A percentile compares a stretch with the other conserved stretches of the same genome.
Conservation (phyloP, 2,329 filamentous ascomycete genomes). For the Mycogone perniciosa region DNA sequence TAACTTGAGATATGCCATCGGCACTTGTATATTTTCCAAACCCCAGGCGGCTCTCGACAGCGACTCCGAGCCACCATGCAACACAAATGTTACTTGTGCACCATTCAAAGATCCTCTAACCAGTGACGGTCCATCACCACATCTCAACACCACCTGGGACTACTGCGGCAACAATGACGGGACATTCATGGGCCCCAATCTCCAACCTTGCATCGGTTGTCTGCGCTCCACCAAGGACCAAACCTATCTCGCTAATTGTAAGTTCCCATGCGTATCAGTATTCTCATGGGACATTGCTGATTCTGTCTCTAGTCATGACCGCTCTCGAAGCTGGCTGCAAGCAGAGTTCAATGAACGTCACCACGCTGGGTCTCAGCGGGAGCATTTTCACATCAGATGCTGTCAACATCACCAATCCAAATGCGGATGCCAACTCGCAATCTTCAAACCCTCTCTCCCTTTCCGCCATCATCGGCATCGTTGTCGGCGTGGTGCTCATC, state of each 20-base stretch:
- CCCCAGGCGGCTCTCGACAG: conserved; percentile 26
- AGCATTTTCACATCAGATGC: conserved; percentile 33
- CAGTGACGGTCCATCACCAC: conserved; percentile 20
- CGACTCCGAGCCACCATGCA: conserved; percentile 35
- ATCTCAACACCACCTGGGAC: conserved; percentile 24
- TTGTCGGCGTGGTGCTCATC: conserved; percentile 38
- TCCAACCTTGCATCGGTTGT: conserved; percentile 37
- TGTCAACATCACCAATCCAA: conserved; percentile 36
- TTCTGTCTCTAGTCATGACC: conserved; percentile 34
- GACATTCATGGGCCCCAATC: conserved; percentile 24
- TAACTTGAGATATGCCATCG: conserved; percentile 43
- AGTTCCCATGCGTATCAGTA: conserved; percentile 14
- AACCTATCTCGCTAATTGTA: conserved; percentile 44
- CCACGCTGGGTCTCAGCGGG: conserved; percentile 34
- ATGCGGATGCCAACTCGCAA: conserved; percentile 20
- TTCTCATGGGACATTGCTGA: background rate
- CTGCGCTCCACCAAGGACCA: conserved; percentile 35
- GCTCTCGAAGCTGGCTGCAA: conserved; percentile 43
- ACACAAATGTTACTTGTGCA: conserved; percentile 35
- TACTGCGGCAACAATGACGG: conserved; percentile 38
- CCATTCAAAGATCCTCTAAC: conserved; percentile 34
- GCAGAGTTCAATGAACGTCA: conserved; percentile 35
- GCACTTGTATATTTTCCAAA: conserved; percentile 39
- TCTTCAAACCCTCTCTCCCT: conserved; percentile 33
- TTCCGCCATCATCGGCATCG: conserved; percentile 49